These are phyloP conservation scores for Boletus chippewaensis DNA, from an alignment of 1,284 basidiomycete genomes.

Conservation along the genomic window DNA sequence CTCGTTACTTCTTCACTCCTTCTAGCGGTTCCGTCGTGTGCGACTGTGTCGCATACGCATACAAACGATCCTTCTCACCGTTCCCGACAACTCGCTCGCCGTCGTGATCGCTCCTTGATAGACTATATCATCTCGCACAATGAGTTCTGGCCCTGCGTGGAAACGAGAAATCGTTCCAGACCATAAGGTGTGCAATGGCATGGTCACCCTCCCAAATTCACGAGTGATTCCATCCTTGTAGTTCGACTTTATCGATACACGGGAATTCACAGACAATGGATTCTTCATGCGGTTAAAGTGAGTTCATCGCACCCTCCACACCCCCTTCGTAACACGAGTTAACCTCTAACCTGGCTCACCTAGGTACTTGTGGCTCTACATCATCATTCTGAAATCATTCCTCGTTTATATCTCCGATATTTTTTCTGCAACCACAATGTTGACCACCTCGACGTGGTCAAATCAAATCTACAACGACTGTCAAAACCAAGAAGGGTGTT, in stretches of 20 bases:
- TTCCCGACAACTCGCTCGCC: conserved; percentile 24
- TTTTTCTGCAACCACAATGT: conserved; percentile 95
- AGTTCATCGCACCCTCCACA: conserved; percentile 24
- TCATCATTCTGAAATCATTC: conserved; percentile 90
- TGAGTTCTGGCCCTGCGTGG: conserved; percentile 79
- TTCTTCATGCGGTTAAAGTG: conserved; percentile 83
- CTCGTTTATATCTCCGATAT: conserved; percentile 97
- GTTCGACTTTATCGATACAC: conserved; percentile 96
- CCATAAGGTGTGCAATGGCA: conserved; percentile 71
- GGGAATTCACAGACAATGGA: conserved; percentile 86
- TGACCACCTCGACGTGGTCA: conserved; percentile 87
- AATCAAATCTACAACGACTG: conserved; percentile 84
- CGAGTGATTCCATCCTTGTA: conserved; percentile 31
- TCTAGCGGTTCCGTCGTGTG: conserved; percentile 34
- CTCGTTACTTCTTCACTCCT: conserved; percentile 33
- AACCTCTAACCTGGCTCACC: conserved; percentile 8
- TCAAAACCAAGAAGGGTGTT: conserved; percentile 54
- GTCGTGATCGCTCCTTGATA: conserved; percentile 24
- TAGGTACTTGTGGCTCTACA: conserved; percentile 88
- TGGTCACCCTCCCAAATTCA: background rate
- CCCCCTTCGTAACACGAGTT: background rate
- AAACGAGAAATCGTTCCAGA: conserved; percentile 97
- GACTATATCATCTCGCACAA: conserved; percentile 33
- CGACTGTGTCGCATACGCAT: conserved; percentile 58
- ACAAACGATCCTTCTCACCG: conserved; percentile 25